Evolutionary conservation across 768 basidiomycete species (phyloP).

Genomic region (Amanita thiersii): DNA sequence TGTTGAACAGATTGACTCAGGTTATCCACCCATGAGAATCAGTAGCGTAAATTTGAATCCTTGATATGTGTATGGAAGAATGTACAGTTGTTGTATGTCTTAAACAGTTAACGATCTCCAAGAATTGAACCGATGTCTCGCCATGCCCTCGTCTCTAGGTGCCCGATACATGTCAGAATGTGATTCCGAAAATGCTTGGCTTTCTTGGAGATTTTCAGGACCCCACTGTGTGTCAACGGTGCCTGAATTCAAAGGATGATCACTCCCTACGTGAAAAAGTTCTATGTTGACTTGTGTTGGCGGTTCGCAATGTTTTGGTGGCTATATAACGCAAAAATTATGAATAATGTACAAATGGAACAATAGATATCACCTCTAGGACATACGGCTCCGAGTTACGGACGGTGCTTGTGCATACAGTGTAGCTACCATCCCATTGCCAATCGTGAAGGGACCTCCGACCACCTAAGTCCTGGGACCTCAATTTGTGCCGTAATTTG

Average conservation of each 20-base stretch:
- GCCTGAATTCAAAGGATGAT: not conserved
- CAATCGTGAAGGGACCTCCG: slow-evolving; percentile 30
- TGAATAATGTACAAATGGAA: not conserved
- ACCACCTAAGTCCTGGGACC: slow-evolving; percentile 28
- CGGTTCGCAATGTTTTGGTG: not conserved
- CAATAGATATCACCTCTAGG: not conserved
- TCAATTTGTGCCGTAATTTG: slow-evolving; percentile 26
- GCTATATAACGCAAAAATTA: not conserved
- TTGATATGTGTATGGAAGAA: not conserved
- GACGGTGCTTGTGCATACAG: not conserved
- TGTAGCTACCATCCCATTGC: slow-evolving; percentile 7
- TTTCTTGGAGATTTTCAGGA: no score
- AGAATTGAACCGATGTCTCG: slow-evolving; percentile 1
- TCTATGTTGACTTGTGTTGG: not conserved
- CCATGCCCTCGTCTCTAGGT: not conserved
- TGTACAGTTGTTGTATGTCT: not conserved
- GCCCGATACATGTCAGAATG: not conserved
- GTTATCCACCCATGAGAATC: slow-evolving; percentile 23
- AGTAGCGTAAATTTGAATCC: not conserved
- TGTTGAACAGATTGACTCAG: slow-evolving; percentile 47
- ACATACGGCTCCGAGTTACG: not conserved
- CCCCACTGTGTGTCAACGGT: no score
- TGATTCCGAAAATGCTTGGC: not conserved
- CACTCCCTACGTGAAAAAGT: not conserved
- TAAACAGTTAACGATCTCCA: not conserved